These are phyloP conservation scores for Dalbergia cultrata DNA, from an alignment of 306 rosid species.

Conservation along the genomic window DNA sequence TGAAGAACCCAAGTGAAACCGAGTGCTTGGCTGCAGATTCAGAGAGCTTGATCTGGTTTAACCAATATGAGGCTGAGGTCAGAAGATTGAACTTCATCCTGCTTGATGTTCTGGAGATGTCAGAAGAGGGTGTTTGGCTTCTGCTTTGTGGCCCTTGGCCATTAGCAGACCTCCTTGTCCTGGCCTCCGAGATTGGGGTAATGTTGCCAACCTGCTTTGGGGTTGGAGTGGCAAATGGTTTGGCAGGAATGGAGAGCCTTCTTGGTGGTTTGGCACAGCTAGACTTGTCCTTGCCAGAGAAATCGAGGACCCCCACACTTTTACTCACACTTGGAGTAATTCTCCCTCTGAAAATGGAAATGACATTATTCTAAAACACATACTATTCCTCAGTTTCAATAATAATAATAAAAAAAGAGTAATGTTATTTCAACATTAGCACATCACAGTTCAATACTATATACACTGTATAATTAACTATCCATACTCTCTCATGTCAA, in stretches of 20 bases:
- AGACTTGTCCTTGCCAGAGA: conserved; percentile 82
- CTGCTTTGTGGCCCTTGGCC: conserved; percentile 53
- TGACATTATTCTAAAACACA: background rate
- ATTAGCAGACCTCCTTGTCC: conserved; percentile 53
- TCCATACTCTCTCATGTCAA: no score
- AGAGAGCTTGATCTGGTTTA: conserved; percentile 83
- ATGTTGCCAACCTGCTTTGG: conserved; percentile 61
- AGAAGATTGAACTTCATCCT: conserved; percentile 66
- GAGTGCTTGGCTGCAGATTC: conserved; percentile 80
- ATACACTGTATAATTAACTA: no score
- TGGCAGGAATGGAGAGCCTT: conserved; percentile 81
- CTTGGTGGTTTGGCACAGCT: conserved; percentile 84
- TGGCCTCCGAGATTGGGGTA: conserved; percentile 80
- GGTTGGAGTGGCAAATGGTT: conserved; percentile 61
- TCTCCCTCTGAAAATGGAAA: conserved; percentile 60
- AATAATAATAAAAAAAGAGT: background rate
- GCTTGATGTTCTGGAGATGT: conserved; percentile 59
- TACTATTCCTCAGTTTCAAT: background rate
- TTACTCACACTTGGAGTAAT: conserved; percentile 67
- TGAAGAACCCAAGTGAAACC: conserved; percentile 88
- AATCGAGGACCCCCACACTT: conserved; percentile 80
- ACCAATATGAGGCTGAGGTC: conserved; percentile 87
- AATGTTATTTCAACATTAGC: no score
- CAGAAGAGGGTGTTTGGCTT: conserved; percentile 75
- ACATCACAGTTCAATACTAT: no score